phyloP scores from a whole-genome alignment of 2,329 filamentous ascomycete species.

The Alternaria ventricosa region DNA sequence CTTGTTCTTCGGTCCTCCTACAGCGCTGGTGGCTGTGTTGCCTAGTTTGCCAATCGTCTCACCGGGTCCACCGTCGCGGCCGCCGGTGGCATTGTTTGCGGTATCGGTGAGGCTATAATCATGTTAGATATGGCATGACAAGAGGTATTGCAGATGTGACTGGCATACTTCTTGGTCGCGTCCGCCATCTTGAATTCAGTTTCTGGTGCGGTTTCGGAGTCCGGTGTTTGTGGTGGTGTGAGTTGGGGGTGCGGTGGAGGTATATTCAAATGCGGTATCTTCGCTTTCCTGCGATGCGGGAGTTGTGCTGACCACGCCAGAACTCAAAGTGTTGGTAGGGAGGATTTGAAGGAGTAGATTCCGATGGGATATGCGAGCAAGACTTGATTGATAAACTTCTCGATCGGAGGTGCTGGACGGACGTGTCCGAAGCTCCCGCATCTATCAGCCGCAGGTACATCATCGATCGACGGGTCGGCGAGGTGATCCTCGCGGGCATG shows the following conservation, averaged over 20 bases:
- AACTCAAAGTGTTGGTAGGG: not conserved
- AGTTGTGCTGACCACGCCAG: constrained; percentile 17
- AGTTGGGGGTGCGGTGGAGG: constrained; percentile 1
- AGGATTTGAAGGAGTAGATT: not conserved
- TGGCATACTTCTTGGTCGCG: constrained; percentile 13
- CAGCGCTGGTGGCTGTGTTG: constrained; percentile 1
- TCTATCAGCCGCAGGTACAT: constrained; percentile 9
- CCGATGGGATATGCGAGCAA: not conserved
- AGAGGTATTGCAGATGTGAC: not conserved
- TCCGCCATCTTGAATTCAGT: constrained; percentile 12
- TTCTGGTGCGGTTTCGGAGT: not conserved
- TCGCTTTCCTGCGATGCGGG: constrained; percentile 15
- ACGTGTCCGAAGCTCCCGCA: not conserved
- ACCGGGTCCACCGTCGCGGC: constrained; percentile 11
- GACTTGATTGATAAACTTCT: constrained; percentile 2
- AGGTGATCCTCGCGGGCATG: constrained; percentile 1
- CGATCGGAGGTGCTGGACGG: not conserved
- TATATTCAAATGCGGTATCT: constrained; percentile 1
- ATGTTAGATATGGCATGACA: not conserved
- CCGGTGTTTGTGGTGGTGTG: constrained; percentile 3
- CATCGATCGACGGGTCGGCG: constrained; percentile 18
- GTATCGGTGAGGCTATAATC: constrained; percentile 5
- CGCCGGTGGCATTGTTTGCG: constrained; percentile 13
- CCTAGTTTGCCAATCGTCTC: constrained; percentile 10
- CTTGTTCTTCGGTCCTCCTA: not conserved